Base-by-base conservation (phyloP, 202 grass and related monocot species). In the Carex arenaria region DNA sequence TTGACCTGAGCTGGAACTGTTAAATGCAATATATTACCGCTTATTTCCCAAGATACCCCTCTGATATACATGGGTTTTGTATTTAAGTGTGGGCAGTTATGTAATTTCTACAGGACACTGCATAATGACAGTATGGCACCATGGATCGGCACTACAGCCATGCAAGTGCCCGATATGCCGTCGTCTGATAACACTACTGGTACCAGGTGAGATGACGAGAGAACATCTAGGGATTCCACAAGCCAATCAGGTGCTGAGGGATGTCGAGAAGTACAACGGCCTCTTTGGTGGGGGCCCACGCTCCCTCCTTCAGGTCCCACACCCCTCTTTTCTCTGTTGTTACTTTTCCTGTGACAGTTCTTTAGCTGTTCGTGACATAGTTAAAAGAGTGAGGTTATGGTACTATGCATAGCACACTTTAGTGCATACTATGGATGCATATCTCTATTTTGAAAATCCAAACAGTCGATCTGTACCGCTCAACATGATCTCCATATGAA, bases 111-210 rank as follows among this genome's bases (percentile, higher is more conserved):
- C 84, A 99, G 96, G 93, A 67, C 83, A 92, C 5, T 99, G 96
- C 85, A 99, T 99, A 82, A 79, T 96, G 85, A 78, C 81, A 61
- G 93, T 94, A 83, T 99, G 96, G 93, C 84, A 90, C 64, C 89
- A 93, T 85, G 86, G 93, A 12, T 84, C 87, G 87, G 81, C 85
- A 34, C 64, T 99, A 63, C 96, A 95, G 84, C 93, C 96, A 70
- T 95, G 96, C 87, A 99, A 92, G 78, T 99, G 96, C 52, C 96
- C 96, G 32, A 90, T 92, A 75, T 99, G 96, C 22, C 96, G 93
- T 0, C 91, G 91, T 54, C 84, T 86, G 59, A 91, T 99, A 84
- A 95, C 94, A 69, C 78, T 99, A 14, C 86, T 99, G 57, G 79
- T 99, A 85, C 96, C 96, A 85, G 86, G 89, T 53, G 80, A 84